Base-by-base conservation (phyloP, 495 filamentous ascomycete genomes). In the Aspergillus homomorphus region DNA sequence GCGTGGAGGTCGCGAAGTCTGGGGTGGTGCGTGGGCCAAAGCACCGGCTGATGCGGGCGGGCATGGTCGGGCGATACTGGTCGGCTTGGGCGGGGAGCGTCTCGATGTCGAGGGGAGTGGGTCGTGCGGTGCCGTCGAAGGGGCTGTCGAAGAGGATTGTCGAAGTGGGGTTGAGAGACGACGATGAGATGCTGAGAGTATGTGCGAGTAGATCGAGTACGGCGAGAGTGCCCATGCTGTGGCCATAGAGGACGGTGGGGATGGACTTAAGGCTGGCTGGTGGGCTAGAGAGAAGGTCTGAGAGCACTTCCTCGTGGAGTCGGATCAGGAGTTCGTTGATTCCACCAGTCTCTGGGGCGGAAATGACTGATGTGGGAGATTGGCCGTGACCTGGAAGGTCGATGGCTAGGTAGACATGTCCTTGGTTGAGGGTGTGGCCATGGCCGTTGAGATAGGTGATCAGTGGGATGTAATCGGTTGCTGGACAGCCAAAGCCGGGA, bases 321-420 rank as follows among this genome's bases (percentile, higher is more conserved):
- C 10, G 46, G 12, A 50, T 15, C 0, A 50, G 14, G 10, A 50
- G 46, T 21, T 50, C 21, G 19, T 12, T 15, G 21, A 50, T 22
- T 4, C 46, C 46, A 1, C 46, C 46, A 1, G 12, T 50, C 15
- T 50, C 46, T 8, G 46, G 46, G 4, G 12, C 21, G 4, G 46
- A 21, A 5, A 50, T 19, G 16, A 24, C 10, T 10, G 46, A 50
- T 9, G 8, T 22, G 1, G 46, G 21, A 4, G 46, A 50, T 15
- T 50, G 46, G 46, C 46, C 46, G 16, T 50, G 46, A 4, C 46
- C 46, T 15, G 46, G 46, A 3, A 50, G 46, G 20, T 50, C 46
- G 21, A 50, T 3, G 22, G 21, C 46, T 19, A 50, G 2, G 21
- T 26, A 50, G 22, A 50, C 21, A 12, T 21, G 15, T 9, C 46